phyloP scores from a whole-genome alignment of 2,329 filamentous ascomycete genomes.

The Microcera coccophila region DNA sequence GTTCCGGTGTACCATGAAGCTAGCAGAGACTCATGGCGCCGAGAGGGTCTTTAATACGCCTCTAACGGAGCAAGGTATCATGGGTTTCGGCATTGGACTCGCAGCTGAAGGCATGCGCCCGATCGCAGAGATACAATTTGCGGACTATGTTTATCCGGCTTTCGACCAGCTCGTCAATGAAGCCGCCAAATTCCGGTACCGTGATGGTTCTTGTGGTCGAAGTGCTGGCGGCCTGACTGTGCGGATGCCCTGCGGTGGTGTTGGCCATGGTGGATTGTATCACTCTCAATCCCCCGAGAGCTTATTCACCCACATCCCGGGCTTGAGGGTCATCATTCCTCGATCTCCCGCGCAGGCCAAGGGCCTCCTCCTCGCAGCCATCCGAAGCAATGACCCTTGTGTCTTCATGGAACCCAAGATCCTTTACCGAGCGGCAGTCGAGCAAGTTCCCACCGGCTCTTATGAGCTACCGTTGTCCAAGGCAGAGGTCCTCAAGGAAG shows the following conservation, averaged over 20 bases:
- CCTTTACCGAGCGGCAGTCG: conserved; percentile 83
- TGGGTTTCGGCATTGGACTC: conserved; percentile 87
- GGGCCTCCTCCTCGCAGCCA: conserved; percentile 72
- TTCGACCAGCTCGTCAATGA: conserved; percentile 95
- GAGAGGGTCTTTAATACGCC: conserved; percentile 96
- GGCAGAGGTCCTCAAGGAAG: conserved; percentile 77
- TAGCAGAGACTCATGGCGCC: conserved; percentile 80
- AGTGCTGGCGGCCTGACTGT: conserved; percentile 77
- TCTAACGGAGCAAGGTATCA: conserved; percentile 86
- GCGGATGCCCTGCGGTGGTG: conserved; percentile 84
- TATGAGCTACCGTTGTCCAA: conserved; percentile 84
- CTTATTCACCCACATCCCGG: conserved; percentile 84
- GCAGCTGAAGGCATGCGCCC: conserved; percentile 90
- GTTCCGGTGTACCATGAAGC: conserved; percentile 88
- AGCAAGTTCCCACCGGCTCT: conserved; percentile 77
- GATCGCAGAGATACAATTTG: conserved; percentile 92
- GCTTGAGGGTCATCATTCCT: conserved; percentile 79
- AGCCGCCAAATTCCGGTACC: conserved; percentile 81
- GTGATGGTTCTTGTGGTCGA: conserved; percentile 57
- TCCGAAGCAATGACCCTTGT: conserved; percentile 79
- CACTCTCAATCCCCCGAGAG: conserved; percentile 88
- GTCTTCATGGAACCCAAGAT: conserved; percentile 95
- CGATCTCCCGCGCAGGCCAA: conserved; percentile 85
- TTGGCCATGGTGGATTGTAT: conserved; percentile 83
- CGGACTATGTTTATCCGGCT: conserved; percentile 88